Evolutionary conservation across 2,329 filamentous ascomycete species (phyloP), one percentile per base, ranked within the genome.

Genomic region (Xylogone sp.): DNA sequence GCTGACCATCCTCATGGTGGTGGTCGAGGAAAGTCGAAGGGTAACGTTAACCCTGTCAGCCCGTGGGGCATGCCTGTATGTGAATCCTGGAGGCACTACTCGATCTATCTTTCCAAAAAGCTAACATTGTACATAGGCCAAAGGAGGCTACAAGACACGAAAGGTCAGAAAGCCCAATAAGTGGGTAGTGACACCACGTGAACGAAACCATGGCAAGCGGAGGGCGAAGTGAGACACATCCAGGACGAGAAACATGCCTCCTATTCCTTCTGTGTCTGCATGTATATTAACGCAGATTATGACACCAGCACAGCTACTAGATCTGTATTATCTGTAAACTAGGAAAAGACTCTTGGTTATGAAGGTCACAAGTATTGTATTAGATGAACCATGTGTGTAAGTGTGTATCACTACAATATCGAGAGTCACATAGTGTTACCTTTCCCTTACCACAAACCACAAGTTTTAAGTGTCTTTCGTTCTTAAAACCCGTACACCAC

Each of bases 21-120:
- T 88, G 94, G 94, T 73, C 84, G 95, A 79, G 94, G 94, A 76
- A 99, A 99, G 76, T 97, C 91, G 52, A 99, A 99, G 89, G 91
- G 94, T 83, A 96, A 97, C 68, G 84, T 92, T 55, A 81, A 96
- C 68, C 94, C 95, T 29, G 90, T 94, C 63, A 96, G 90, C 74
- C 94, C 94, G 53, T 99, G 95, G 94, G 94, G 95, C 69, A 87
- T 84, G 68, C 93, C 90, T 67, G 91, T 95, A 87, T 75, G 90
- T 83, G 12, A 39, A 27, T 18, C 10, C 34, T 59, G 46, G 12
- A 45, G 20, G 34, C 31, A 50, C 46, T 18, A 21, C 21, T 21
- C 7, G 31, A n/a, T 18, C 20, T 18, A 24, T 18, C 8, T 42
- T 7, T 22, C n/a, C n/a, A n/a, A n/a, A n/a, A n/a, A 42, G 31